Evolutionary conservation across 2,329 filamentous ascomycete genomes (phyloP), one percentile per base, ranked within the genome.

Genomic region (Colletotrichum tropicicola): DNA sequence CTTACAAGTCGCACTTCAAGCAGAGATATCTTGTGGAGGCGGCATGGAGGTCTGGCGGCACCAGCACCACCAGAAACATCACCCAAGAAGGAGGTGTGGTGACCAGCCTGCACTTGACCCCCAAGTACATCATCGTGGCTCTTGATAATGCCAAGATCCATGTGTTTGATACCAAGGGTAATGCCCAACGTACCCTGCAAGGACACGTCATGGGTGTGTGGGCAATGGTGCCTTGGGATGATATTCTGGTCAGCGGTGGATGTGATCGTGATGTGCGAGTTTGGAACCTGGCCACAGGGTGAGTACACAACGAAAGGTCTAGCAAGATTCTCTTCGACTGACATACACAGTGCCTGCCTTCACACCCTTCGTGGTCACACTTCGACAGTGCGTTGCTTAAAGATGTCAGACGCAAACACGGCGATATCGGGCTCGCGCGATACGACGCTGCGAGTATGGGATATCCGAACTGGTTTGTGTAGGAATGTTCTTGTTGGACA

Each of bases 151-250:
- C 96, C 37, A 97, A 97, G 82, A 99, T 99, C 47, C 96, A 99
- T 78, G 94, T 99, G 25, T 99, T 98, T 75, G 93, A 98, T 76
- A 94, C 93, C 1, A 89, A 96, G 70, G 96, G 96, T 32, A 90
- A 94, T 70, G 89, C 93, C 68, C 90, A 97, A 71, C 93, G 94
- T 75, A 97, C 93, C 3, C 82, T 99, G 27, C 91, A 96, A 74
- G 96, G 96, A 10, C 96, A 99, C 80, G 92, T 98, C 45, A 99
- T 99, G 96, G 96, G 96, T 41, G 96, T 99, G 19, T 99, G 96
- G 96, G 96, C 96, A 51, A 98, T 99, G 95, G 94, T 99, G 23
- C 96, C 96, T 6, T 98, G 94, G 92, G 95, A 93, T 65, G 95
- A 99, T 76, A 91, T 93, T 56, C 85, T 99, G 66, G 96, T 99